These are phyloP conservation scores for Alternaria hordeiaustralica DNA, from an alignment of 2,329 filamentous ascomycete genomes.

Conservation along the genomic window DNA sequence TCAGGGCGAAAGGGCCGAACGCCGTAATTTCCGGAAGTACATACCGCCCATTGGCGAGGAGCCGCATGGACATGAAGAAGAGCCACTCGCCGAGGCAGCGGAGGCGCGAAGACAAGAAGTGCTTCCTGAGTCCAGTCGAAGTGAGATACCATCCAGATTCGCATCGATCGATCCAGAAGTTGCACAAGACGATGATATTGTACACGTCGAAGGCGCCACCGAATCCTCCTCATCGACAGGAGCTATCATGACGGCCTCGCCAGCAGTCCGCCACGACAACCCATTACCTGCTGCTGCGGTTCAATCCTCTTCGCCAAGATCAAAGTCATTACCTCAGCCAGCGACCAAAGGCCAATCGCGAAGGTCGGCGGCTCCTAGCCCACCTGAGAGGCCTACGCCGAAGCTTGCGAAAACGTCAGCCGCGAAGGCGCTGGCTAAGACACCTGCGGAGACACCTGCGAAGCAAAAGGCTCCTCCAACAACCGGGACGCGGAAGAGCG, in stretches of 20 bases:
- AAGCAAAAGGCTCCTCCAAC: background rate
- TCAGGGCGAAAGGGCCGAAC: accelerated
- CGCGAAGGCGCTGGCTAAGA: no score
- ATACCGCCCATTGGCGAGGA: background rate
- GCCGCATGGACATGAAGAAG: accelerated
- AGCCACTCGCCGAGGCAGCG: background rate
- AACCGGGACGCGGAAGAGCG: background rate
- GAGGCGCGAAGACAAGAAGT: accelerated
- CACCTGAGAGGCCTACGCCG: background rate
- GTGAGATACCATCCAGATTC: background rate
- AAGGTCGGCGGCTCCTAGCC: background rate
- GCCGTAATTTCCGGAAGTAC: no score
- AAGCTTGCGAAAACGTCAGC: no score
- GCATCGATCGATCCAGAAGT: background rate
- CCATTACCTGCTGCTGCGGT: background rate
- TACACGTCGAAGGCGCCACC: background rate
- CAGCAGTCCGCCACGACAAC: background rate
- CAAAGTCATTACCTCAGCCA: background rate
- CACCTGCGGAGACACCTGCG: background rate
- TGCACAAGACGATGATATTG: background rate
- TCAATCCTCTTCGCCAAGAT: background rate
- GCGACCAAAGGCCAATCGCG: background rate
- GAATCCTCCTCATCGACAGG: background rate
- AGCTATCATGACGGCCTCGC: accelerated
- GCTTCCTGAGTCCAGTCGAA: background rate